Conservation (phyloP, 768 basidiomycete species). For the Boletales sp. region DNA sequence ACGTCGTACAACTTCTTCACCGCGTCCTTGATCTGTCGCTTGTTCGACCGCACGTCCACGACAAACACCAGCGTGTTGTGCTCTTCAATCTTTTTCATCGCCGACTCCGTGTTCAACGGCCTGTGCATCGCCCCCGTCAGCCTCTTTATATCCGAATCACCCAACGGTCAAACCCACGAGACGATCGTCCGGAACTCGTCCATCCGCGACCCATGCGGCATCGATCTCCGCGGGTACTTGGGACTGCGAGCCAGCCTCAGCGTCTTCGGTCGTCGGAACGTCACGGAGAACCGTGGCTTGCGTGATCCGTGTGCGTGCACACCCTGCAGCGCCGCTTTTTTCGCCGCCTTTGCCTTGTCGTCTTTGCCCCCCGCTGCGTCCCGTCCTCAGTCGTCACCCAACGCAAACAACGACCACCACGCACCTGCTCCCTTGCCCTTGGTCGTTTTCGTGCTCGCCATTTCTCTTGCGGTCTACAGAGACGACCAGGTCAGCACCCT, state of each 20-base stretch:
- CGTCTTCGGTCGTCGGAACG: slow-evolving; percentile 97
- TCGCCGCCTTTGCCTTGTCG: slow-evolving; percentile 87
- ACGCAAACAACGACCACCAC: slow-evolving; percentile 20
- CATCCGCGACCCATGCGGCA: slow-evolving; percentile 91
- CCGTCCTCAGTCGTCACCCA: slow-evolving; percentile 10
- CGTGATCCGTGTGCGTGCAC: slow-evolving; percentile 69
- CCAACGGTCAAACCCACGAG: slow-evolving; percentile 53
- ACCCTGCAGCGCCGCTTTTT: slow-evolving; percentile 94
- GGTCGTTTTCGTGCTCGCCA: slow-evolving; percentile 67
- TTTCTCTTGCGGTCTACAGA: slow-evolving; percentile 28
- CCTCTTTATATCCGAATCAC: not conserved
- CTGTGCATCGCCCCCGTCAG: slow-evolving; percentile 31
- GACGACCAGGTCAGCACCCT: slow-evolving; percentile 3
- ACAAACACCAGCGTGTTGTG: slow-evolving; percentile 99
- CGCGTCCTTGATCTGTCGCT: slow-evolving; percentile 98
- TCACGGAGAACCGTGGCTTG: slow-evolving; percentile 81
- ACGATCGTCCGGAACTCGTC: slow-evolving; percentile 95
- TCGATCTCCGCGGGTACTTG: slow-evolving; percentile 92
- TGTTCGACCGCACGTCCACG: slow-evolving; percentile 92
- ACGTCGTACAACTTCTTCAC: slow-evolving; percentile 99
- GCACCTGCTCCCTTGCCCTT: slow-evolving; percentile 58
- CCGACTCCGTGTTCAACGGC: slow-evolving; percentile 91
- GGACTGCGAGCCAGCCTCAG: slow-evolving; percentile 79
- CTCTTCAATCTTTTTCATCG: slow-evolving; percentile 99
- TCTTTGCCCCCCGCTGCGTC: slow-evolving; percentile 25